Evolutionary conservation across 2,329 filamentous ascomycete genomes (phyloP).

Genomic region (Calonectria crousiana): DNA sequence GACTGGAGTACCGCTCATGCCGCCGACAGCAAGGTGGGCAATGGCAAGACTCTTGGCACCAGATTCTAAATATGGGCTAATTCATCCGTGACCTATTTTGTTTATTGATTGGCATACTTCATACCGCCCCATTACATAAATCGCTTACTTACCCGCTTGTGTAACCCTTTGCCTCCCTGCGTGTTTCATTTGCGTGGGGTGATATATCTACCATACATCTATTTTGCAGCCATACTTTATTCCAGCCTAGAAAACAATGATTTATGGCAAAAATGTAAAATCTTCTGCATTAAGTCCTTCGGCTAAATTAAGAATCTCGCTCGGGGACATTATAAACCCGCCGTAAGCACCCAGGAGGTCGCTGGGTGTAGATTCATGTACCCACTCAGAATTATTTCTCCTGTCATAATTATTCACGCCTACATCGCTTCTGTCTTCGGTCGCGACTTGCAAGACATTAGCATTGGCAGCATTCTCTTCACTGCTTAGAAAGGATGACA

Average conservation of each 20-base stretch:
- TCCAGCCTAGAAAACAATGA: background rate
- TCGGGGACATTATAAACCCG: background rate
- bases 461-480: background rate
- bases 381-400: background rate
- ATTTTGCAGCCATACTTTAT: background rate
- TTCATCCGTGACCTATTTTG: background rate
- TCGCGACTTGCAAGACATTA: background rate
- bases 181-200: background rate
- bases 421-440: background rate
- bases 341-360: background rate
- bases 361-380: background rate
- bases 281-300: background rate
- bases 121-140: background rate
- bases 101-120: background rate
- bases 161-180: background rate
- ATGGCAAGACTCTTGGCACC: background rate
- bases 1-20: background rate
- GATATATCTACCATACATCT: background rate
- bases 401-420: background rate
- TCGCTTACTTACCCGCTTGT: background rate
- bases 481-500: slow-evolving; percentile 1
- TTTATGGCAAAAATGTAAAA: background rate
- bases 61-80: background rate
- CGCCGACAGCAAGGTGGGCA: background rate
- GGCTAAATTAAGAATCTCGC: background rate